Base-by-base conservation (phyloP, 2,329 filamentous ascomycete species). In the Fusarium ramigenum region DNA sequence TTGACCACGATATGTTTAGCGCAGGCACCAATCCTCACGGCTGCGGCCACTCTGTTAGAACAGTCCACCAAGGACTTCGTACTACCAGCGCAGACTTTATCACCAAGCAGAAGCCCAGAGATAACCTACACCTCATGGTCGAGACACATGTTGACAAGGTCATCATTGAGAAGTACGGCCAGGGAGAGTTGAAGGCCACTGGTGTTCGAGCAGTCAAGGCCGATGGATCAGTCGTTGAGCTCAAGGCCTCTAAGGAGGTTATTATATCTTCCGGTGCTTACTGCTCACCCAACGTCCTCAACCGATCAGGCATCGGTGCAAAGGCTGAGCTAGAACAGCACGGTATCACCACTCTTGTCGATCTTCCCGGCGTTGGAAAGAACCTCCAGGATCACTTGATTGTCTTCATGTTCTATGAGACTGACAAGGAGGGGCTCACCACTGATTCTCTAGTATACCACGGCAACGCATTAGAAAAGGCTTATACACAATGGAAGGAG, bases 321-420 rank as follows among this genome's bases (percentile, higher is more conserved):
- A 82, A 80, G 53, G 77, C 80, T 0, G 86, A 88, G 58, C 76
- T 82, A 11, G 79, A 83, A 18, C 79, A 83, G 63, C 78, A 84
- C 40, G 80, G 79, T 14, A 87, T 88, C 44, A 53, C 79, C 7
- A 83, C 82, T 36, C 71, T 82, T 9, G 79, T 87, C 1, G 80
- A 87, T 19, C 79, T 84, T 2, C 85, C 84, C 2, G 86, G 85
- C 3, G 86, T 88, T 1, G 86, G 87, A 11, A 85, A 85, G 75
- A 87, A 87, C 58, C 80, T 87, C 5, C 83, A 86, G 76, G 86
- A 87, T 70, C 86, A 88, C 36, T 30, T 78, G 83, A 87, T 87
- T 32, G 83, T 86, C 52, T 90, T 91, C 78, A 87, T 88, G 60
- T 91, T 89, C 78, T 92, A 92, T 78, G 87, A 90, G 79, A 86